Evolutionary conservation across 345 rosid genomes (phyloP), one percentile per base, ranked within the genome.

Genomic region (Limnanthes douglasii): DNA sequence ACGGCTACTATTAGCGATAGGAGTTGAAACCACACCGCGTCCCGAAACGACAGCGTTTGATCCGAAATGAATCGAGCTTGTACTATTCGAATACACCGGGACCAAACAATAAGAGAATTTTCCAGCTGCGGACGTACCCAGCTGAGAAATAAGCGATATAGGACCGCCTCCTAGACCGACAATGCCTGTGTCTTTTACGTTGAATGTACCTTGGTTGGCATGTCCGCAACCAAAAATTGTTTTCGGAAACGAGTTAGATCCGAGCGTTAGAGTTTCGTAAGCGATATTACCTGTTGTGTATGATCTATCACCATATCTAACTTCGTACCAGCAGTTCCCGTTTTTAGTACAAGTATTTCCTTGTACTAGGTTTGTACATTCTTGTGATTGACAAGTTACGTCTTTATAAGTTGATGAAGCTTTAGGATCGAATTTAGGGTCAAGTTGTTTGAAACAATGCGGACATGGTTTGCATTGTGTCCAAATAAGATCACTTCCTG

Each of bases 81-180:
- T 41, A 1, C n/a, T 21, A 5, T 25, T 29, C 3, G 48, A 5
- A 15, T 37, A 9, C 1, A 20, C 7, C n/a, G 64, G 66, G 1
- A 71, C 59, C 41, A 74, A 39, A 31, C 75, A 66, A 34, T 70
- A 66, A 0, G 78, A 60, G 33, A 74, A 74, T 29, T 41, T 64
- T 3, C 55, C 48, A 4, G 34, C 31, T 4, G 59, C 40, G 14
- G 45, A 14, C 1, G 36, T 1, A 1, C 54, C 34, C 35, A 65
- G 5, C 12, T 72, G 81, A 2, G 62, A 39, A 16, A 61, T 18
- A 0, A 73, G 31, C 0, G 82, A 73, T 20, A 65, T 48, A 10
- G 64, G 23, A n/a, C 73, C 66, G 1, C 66, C 63, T 0, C 73
- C 68, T 0, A 73, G 75, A 5, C 76, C 82, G 6, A 65, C 16